Base-by-base conservation (phyloP, 345 rosid genomes). In the Odontarrhena argentea region DNA sequence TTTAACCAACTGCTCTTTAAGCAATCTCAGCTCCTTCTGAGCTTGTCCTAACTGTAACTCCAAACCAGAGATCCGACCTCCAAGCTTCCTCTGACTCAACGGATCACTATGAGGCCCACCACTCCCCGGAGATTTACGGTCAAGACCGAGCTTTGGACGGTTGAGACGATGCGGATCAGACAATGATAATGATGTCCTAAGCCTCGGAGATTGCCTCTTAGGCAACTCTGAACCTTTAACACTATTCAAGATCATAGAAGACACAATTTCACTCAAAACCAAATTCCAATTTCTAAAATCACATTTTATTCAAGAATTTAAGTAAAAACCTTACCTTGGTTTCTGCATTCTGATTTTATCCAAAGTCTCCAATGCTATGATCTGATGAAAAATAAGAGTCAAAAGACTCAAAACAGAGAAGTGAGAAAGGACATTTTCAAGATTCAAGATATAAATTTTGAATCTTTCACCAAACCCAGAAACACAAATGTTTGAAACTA, bases 41-140 rank as follows among this genome's bases (percentile, higher is more conserved):
- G 96, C 98, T 67, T 87, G 91, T 65, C 89, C 89, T 35, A 92
- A 88, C 72, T 92, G 96, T 70, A 88, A 82, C 73, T 92, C 98
- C 28, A 89, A 81, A 60, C 86, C 91, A 0, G 88, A 89, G 68
- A 92, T 84, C 12, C 98, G 89, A 24, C 88, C 74, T 32, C 93
- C 93, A 8, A 92, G 82, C 71, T 89, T 89, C 88, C 84, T 92
- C 59, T 80, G 91, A 62, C 83, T 78, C 8, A 82, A 34, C 5
- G 91, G 67, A 64, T 87, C 91, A 15, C 73, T 84, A 26, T 73
- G 60, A 44, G 88, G 52, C 8, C 77, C 77, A 71, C 71, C 60
- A 44, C 86, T 83, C 79, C 91, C 82, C 6, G 94, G 92, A 14
- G 96, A 85, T 34, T 79, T 83, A 24, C 96, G 89, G 22, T 82